A percentile compares a stretch with the other conserved stretches of the same genome.
Conservation (phyloP, 176 grass and related monocot species). For the Oryza rufipogon region DNA sequence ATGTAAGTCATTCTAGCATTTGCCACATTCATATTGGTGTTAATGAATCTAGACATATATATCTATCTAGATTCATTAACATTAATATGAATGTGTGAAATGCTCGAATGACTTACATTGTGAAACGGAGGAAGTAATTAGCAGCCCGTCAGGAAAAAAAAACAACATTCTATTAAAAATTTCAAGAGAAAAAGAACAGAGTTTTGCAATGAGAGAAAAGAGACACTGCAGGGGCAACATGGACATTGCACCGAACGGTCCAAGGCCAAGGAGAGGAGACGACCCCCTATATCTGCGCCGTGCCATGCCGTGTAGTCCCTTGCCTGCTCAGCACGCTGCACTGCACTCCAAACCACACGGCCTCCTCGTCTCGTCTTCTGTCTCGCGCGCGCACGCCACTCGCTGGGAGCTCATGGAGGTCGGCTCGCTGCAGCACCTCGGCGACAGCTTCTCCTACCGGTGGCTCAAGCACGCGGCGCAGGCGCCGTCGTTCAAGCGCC, state of each 20-base stretch:
- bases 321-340: conserved; percentile 15
- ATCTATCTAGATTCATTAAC: no score
- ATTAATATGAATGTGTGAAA: no score
- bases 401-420: conserved; percentile 46
- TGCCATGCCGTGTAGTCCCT: conserved; percentile 18
- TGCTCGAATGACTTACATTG: no score
- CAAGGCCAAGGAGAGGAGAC: not conserved
- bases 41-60: no score
- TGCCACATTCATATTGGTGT: no score
- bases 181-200: not conserved
- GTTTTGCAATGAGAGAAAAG: not conserved
- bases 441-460: conserved; percentile 71
- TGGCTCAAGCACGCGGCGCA: conserved; percentile 40
- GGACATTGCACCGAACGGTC: conserved; percentile 32
- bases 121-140: no score
- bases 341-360: conserved; percentile 2
- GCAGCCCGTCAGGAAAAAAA: no score
- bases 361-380: not conserved
- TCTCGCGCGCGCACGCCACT: not conserved
- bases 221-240: conserved; percentile 21
- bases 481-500: conserved; percentile 8
- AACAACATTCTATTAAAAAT: not conserved
- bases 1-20: no score
- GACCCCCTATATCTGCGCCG: conserved; percentile 55
- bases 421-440: conserved; percentile 39